Evolutionary conservation across 2,329 filamentous ascomycete genomes (phyloP).

Genomic region (Calonectria pauciramosa): DNA sequence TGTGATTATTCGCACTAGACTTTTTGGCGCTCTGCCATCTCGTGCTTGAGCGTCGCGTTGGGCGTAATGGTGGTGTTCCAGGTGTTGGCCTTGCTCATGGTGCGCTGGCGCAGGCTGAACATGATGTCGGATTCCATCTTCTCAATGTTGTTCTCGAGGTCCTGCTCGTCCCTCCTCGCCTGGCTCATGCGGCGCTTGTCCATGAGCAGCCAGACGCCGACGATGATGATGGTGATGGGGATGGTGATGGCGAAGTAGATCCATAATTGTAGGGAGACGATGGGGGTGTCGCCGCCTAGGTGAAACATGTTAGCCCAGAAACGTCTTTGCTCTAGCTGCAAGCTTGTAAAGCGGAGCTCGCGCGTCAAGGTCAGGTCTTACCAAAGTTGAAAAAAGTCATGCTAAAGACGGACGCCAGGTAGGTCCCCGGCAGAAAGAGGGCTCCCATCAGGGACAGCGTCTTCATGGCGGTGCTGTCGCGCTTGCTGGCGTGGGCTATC

Average conservation of each 20-base stretch:
- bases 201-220: conserved; percentile 68
- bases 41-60: conserved; percentile 40
- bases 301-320: not conserved
- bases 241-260: conserved; percentile 74
- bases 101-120: conserved; percentile 67
- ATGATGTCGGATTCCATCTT: conserved; percentile 71
- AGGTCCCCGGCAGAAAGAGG: conserved; percentile 74
- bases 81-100: conserved; percentile 68
- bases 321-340: not conserved
- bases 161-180: conserved; percentile 63
- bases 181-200: conserved; percentile 64
- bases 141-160: conserved; percentile 68
- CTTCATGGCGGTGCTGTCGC: conserved; percentile 76
- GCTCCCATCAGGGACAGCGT: conserved; percentile 74
- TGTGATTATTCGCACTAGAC: not conserved
- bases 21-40: not conserved
- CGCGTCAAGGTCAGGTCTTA: conserved; percentile 47
- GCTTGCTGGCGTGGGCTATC: conserved; percentile 71
- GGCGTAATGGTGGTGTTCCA: conserved; percentile 61
- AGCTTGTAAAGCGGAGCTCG: not conserved
- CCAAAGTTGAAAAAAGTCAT: conserved; percentile 78
- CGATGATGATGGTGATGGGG: conserved; percentile 68
- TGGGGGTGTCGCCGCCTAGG: conserved; percentile 50
- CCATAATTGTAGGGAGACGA: conserved; percentile 69
- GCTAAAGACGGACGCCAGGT: conserved; percentile 73